Conservation (phyloP, 306 rosid species). For the Datisca glomerata region DNA sequence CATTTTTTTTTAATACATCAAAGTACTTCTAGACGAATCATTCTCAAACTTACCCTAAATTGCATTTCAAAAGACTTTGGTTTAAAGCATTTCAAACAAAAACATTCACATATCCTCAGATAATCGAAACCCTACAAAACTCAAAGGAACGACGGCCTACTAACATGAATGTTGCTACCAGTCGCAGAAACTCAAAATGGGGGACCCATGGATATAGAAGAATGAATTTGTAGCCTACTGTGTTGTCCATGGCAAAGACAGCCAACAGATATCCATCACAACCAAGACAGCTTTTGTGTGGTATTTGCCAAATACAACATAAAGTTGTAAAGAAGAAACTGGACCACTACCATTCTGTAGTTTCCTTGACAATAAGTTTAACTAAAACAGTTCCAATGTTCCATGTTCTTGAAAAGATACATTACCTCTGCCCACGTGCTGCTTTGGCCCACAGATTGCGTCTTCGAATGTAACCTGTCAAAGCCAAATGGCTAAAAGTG, state of each 20-base stretch:
- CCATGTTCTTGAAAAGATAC: constrained; percentile 47
- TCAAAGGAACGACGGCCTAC: neutral
- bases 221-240: constrained; percentile 28
- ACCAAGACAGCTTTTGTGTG: constrained; percentile 28
- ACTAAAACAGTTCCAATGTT: constrained; percentile 21
- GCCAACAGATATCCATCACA: constrained; percentile 24
- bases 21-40: too few relatives aligned
- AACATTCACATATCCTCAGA: neutral
- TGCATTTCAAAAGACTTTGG: too few relatives aligned
- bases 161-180: neutral
- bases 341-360: constrained; percentile 47
- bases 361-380: constrained; percentile 33
- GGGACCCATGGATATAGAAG: constrained; percentile 27
- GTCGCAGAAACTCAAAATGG: constrained; percentile 22
- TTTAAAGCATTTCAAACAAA: too few relatives aligned
- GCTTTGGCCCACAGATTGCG: constrained; percentile 41
- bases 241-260: constrained; percentile 25
- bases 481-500: constrained; percentile 18
- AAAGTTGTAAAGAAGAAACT: constrained; percentile 22
- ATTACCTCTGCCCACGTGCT: constrained; percentile 43
- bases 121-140: neutral
- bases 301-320: constrained; percentile 19
- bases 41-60: too few relatives aligned
- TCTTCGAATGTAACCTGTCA: constrained; percentile 24
- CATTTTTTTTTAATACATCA: too few relatives aligned